Evolutionary conservation across 441 rosid species (phyloP), one percentile per base, ranked within the genome.

Genomic region (Euphorbia schlechtendalii): DNA sequence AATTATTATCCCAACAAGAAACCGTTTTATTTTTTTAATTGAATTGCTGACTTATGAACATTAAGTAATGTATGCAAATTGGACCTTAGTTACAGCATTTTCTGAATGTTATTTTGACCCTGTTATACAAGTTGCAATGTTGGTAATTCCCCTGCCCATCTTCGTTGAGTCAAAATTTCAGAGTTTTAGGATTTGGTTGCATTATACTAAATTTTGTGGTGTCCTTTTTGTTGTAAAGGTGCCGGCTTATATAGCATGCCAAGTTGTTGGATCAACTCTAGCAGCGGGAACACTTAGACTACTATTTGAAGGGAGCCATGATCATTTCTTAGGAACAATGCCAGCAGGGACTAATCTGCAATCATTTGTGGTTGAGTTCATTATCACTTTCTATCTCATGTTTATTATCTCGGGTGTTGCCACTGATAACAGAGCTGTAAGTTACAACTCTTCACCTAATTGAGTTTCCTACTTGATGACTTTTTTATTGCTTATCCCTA

Each of bases 351-450:
- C 96, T 0, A 25, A 86, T 40, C 11, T 80, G 56, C 98, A 92
- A 65, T 80, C 97, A 8, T 88, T 85, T 46, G 88, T 82, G 27
- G 64, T 92, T 2, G 98, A 92, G 83, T 92, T 88, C 80, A 87
- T 92, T 69, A 86, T 86, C 74, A 92, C 98, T n/a, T 90, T 90
- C 78, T 92, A 83, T 78, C 89, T 92, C 64, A 86, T 92, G 98
- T 92, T 92, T 53, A 34, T 92, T 40, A 77, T 89, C 5, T 86
- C 94, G 0, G 98, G 98, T 0, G 96, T 88, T 6, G 92, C 96
- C 34, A 92, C 98, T 0, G 98, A 92, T 28, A 89, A 81, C 69
- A 77, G 98, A 82, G 98, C 96, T 56, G 96, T 90, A 68, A 77
- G 89, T 78, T 54, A 30, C 6, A 8, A 13, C 40, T 45, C n/a